These are phyloP conservation scores for Jimgerdemannia flammicorona DNA, from an alignment of 192 early-diverging fungal species.

Conservation along the genomic window DNA sequence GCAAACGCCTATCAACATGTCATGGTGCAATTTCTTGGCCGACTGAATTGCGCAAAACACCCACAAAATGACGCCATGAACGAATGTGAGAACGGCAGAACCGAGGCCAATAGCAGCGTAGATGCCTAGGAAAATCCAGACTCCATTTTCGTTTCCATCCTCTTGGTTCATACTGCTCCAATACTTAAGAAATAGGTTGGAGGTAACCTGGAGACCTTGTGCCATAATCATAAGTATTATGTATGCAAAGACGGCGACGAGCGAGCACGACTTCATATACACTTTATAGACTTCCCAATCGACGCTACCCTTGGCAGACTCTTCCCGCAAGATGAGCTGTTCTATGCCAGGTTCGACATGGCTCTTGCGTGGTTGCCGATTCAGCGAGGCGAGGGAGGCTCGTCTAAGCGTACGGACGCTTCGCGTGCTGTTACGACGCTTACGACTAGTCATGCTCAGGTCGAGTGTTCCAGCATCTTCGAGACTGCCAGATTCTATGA, in stretches of 20 bases:
- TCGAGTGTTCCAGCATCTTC: constrained; percentile 4
- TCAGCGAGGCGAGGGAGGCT: constrained; percentile 49
- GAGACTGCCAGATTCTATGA: constrained; percentile 15
- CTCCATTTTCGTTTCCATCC: constrained; percentile 27
- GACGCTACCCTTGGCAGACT: constrained; percentile 80
- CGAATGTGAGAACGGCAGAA: constrained; percentile 58
- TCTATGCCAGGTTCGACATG: constrained; percentile 21
- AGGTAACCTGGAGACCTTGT: constrained; percentile 51
- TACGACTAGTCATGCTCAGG: no score
- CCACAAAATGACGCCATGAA: constrained; percentile 75
- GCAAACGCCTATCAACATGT: constrained; percentile 76
- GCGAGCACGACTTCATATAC: constrained; percentile 77
- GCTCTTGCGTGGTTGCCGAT: constrained; percentile 13
- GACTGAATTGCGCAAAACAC: constrained; percentile 78
- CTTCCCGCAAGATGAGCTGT: constrained; percentile 74
- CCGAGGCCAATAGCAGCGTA: constrained; percentile 80
- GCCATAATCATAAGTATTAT: constrained; percentile 51
- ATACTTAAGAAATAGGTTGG: constrained; percentile 70
- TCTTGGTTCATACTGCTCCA: constrained; percentile 61
- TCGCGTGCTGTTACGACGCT: constrained; percentile 23
- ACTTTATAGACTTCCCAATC: constrained; percentile 73
- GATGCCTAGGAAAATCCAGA: constrained; percentile 65
- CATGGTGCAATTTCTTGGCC: constrained; percentile 63
- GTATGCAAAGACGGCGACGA: constrained; percentile 53
- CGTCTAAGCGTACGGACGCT: constrained; percentile 58